A percentile compares a stretch with the other conserved stretches of the same genome.
These are phyloP conservation scores for Lepraria neglecta DNA, from an alignment of 495 filamentous ascomycete species.

Conservation along the genomic window DNA sequence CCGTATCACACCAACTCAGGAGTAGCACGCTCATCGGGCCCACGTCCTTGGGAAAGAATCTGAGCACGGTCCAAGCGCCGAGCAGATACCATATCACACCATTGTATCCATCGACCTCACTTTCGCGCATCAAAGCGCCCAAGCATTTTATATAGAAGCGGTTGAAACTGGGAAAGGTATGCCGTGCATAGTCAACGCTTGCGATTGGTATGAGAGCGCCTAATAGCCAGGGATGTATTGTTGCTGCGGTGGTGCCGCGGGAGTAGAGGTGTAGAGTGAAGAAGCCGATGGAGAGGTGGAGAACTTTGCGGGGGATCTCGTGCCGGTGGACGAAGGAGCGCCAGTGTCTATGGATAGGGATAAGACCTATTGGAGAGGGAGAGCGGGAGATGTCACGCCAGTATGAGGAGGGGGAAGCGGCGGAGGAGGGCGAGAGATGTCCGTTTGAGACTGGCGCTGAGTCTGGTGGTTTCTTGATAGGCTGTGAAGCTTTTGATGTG, in stretches of 20 bases:
- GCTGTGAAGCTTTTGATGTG: slow-evolving; percentile 30
- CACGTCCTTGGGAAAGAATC: slow-evolving; percentile 91
- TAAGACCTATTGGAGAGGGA: slow-evolving; percentile 86
- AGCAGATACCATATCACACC: slow-evolving; percentile 95
- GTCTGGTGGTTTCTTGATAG: slow-evolving; percentile 29
- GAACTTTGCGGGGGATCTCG: slow-evolving; percentile 43
- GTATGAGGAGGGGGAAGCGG: slow-evolving; percentile 50
- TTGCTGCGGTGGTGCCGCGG: slow-evolving; percentile 60
- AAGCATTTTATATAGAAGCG: slow-evolving; percentile 74
- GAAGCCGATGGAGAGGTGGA: slow-evolving; percentile 91
- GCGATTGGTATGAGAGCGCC: slow-evolving; percentile 82
- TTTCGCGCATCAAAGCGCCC: slow-evolving; percentile 93
- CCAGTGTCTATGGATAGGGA: slow-evolving; percentile 73
- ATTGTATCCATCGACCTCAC: slow-evolving; percentile 84
- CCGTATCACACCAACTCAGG: slow-evolving; percentile 96
- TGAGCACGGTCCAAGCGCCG: slow-evolving; percentile 77
- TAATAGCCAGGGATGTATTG: slow-evolving; percentile 79
- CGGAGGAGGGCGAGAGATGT: slow-evolving; percentile 60
- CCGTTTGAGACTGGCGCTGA: slow-evolving; percentile 48
- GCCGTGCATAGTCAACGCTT: slow-evolving; percentile 71
- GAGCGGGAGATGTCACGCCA: slow-evolving; percentile 81
- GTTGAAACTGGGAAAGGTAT: slow-evolving; percentile 74
- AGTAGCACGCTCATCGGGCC: slow-evolving; percentile 81
- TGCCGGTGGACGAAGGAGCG: slow-evolving; percentile 47
- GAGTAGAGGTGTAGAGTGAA: slow-evolving; percentile 77